Evolutionary conservation across 306 rosid genomes (phyloP), one percentile per base, ranked within the genome.

Genomic region (Gynostemma pentaphyllum): DNA sequence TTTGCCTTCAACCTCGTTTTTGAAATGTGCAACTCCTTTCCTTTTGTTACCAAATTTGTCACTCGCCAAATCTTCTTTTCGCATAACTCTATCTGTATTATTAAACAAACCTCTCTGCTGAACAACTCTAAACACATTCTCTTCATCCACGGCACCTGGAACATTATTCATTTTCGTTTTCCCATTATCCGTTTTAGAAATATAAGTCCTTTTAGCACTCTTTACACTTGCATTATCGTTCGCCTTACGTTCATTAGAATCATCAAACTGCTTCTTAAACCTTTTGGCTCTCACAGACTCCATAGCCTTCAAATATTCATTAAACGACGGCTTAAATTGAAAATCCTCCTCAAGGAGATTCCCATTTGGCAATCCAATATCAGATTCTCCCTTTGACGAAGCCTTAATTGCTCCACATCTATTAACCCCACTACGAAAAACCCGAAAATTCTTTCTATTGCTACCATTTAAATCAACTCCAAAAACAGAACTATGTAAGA

Each of bases 301-400:
- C 99, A 88, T 88, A 42, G 78, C 90, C 77, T 72, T 84, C 87
- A 92, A 81, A 71, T 82, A 82, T 44, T 84, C 84, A 68, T 86
- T 81, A 18, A 92, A 92, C 0, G 96, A 88, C 1, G 88, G 96
- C 83, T 76, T 84, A 68, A 92, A 92, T 51, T 80, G 80, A 42
- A 69, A 48, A 14, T 82, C 95, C 11, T 79, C 81, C 46, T 72
- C 74, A 19, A 78, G 66, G 70, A 81, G 24, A 46, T 46, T 68
- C n/a, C 76, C 81, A 45, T 68, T 64, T 15, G 61, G 50, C 64
- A 71, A 68, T 48, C 70, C 41, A 40, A 71, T 56, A 68, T 70
- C 75, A 13, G 75, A 71, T 62, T 68, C 80, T 60, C 70, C 74
- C 30, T 76, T 80, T 34, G 79, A 66, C 10, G 78, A 52, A 75